Evolutionary conservation across 2,329 filamentous ascomycete genomes (phyloP).

Genomic region (Pseudodiploospora longispora): DNA sequence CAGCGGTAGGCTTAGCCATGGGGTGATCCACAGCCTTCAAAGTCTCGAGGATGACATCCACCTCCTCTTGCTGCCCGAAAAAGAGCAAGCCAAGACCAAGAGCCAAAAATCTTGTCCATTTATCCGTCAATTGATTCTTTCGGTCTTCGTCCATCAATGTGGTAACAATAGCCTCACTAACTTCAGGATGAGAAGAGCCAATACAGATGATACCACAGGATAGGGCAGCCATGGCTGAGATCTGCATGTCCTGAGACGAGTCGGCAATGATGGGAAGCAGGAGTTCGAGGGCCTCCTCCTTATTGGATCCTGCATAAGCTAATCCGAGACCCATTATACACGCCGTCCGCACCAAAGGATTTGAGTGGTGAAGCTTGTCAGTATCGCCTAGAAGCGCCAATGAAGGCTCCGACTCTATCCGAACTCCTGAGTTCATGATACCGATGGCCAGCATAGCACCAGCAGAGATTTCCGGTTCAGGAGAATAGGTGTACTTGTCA

Average conservation of each 20-base stretch:
- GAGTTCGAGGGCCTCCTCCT: slow-evolving; percentile 76
- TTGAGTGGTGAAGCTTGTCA: slow-evolving; percentile 72
- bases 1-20: slow-evolving; percentile 91
- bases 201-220: slow-evolving; percentile 87
- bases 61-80: slow-evolving; percentile 95
- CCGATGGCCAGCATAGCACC: slow-evolving; percentile 89
- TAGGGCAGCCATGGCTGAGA: slow-evolving; percentile 91
- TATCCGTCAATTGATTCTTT: slow-evolving; percentile 85
- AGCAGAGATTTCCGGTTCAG: slow-evolving; percentile 75
- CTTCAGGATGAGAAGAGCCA: slow-evolving; percentile 82
- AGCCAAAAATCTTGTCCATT: slow-evolving; percentile 96
- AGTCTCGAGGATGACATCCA: slow-evolving; percentile 95
- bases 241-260: slow-evolving; percentile 80
- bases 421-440: slow-evolving; percentile 90
- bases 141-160: slow-evolving; percentile 92
- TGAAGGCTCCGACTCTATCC: slow-evolving; percentile 81
- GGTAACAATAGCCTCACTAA: slow-evolving; percentile 85
- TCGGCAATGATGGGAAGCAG: slow-evolving; percentile 84
- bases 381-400: slow-evolving; percentile 75
- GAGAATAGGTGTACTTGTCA: slow-evolving; percentile 83
- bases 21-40: slow-evolving; percentile 95
- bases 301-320: slow-evolving; percentile 89
- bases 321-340: slow-evolving; percentile 95
- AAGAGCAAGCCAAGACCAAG: slow-evolving; percentile 88
- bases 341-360: slow-evolving; percentile 67